A percentile compares a stretch with the other conserved stretches of the same genome.
Conservation (phyloP, 805 yeast species). For the Lipomyces mesembrius region DNA sequence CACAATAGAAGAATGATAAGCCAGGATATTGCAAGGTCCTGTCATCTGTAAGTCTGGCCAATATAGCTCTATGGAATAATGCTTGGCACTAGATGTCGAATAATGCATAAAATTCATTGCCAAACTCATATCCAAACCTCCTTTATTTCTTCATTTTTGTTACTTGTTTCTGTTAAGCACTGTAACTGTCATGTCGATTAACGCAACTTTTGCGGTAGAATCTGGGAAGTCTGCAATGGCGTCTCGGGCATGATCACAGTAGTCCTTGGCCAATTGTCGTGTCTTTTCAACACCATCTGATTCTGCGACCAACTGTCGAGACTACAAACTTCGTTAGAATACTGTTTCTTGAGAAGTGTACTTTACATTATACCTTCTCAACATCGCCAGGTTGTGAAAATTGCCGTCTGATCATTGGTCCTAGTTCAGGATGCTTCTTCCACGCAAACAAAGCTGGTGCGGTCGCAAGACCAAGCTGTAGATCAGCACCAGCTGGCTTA, state of each 20-base stretch:
- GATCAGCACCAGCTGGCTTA: slow-evolving; percentile 94
- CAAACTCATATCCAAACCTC: background rate
- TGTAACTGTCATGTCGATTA: slow-evolving; percentile 81
- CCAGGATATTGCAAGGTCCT: background rate
- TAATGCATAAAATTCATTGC: background rate
- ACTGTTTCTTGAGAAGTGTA: background rate
- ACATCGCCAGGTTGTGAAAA: slow-evolving; percentile 83
- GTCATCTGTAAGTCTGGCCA: background rate
- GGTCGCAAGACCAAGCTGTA: slow-evolving; percentile 91
- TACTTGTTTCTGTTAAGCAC: slow-evolving; percentile 80
- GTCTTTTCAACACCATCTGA: slow-evolving; percentile 80
- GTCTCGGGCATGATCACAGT: slow-evolving; percentile 72
- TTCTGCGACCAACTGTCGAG: slow-evolving; percentile 71
- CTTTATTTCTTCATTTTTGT: background rate
- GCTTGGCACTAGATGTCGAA: background rate
- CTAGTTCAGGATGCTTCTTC: slow-evolving; percentile 83
- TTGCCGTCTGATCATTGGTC: slow-evolving; percentile 80
- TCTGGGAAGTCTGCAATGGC: slow-evolving; percentile 76
- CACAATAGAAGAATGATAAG: background rate
- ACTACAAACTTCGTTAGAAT: slow-evolving; percentile 42
- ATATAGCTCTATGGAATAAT: background rate
- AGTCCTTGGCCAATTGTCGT: slow-evolving; percentile 71
- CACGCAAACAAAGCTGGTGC: slow-evolving; percentile 96
- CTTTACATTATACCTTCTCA: slow-evolving; percentile 48
- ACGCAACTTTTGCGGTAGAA: slow-evolving; percentile 85